These are phyloP conservation scores for Coemansia sp. DNA, from an alignment of 192 early-diverging fungal species.

Conservation along the genomic window DNA sequence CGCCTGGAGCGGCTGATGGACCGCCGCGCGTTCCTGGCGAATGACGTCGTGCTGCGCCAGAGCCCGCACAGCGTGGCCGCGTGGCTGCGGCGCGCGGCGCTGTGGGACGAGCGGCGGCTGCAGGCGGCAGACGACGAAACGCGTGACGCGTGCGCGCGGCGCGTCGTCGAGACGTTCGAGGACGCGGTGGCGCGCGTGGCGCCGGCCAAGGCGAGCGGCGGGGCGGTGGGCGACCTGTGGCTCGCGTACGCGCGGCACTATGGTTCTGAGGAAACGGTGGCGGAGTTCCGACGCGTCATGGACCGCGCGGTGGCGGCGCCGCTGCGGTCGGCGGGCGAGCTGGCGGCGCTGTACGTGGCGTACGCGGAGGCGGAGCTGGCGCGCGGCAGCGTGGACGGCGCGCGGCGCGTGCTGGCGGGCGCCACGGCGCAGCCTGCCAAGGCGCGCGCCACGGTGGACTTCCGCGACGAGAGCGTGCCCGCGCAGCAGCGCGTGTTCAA, in stretches of 20 bases:
- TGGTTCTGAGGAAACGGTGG: slow-evolving; percentile 54
- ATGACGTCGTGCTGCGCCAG: slow-evolving; percentile 86
- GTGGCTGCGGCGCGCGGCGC: slow-evolving; percentile 82
- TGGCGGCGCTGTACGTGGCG: slow-evolving; percentile 84
- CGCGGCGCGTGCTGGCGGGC: slow-evolving; percentile 76
- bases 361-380: slow-evolving; percentile 86
- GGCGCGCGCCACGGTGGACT: slow-evolving; percentile 55
- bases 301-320: slow-evolving; percentile 80
- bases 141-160: background rate
- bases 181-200: slow-evolving; percentile 68
- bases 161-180: slow-evolving; percentile 11
- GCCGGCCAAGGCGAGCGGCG: slow-evolving; percentile 67
- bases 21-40: slow-evolving; percentile 86
- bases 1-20: slow-evolving; percentile 90
- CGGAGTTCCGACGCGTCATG: slow-evolving; percentile 66
- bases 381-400: slow-evolving; percentile 61
- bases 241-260: slow-evolving; percentile 72
- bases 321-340: slow-evolving; percentile 73
- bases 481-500: slow-evolving; percentile 83
- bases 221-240: slow-evolving; percentile 79
- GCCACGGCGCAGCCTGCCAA: slow-evolving; percentile 67
- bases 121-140: background rate
- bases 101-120: slow-evolving; percentile 61
- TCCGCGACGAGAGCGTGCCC: slow-evolving; percentile 73
- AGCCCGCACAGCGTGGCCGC: slow-evolving; percentile 86